Conservation (phyloP, 768 basidiomycete species). For the Fistulinella prunicolor region DNA sequence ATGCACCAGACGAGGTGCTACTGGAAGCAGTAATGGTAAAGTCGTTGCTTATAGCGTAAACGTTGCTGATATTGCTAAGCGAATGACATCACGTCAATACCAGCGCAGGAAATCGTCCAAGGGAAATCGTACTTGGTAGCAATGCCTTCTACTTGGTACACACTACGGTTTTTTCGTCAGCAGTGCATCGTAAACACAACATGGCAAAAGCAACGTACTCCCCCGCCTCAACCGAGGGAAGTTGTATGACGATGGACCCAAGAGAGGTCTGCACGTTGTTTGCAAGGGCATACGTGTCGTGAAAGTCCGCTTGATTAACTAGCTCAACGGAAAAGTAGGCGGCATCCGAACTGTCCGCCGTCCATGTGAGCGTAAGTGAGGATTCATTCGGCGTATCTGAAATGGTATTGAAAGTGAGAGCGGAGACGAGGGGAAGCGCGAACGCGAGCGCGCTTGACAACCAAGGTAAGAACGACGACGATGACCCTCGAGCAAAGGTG, state of each 20-base stretch:
- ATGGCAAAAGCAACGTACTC: slow-evolving; percentile 30
- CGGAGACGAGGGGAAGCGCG: slow-evolving; percentile 44
- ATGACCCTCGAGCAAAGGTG: rapidly evolving
- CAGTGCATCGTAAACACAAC: too few relatives aligned
- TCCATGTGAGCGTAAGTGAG: slow-evolving; percentile 47
- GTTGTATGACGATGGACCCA: slow-evolving; percentile 34
- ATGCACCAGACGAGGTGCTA: not conserved
- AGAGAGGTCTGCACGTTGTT: slow-evolving; percentile 46
- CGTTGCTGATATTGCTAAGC: slow-evolving; percentile 41
- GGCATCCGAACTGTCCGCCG: slow-evolving; percentile 40
- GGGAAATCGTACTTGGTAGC: slow-evolving; percentile 34
- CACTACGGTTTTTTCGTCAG: too few relatives aligned
- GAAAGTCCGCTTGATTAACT: slow-evolving; percentile 45
- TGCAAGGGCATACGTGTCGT: slow-evolving; percentile 52
- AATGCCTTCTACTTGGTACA: slow-evolving; percentile 51
- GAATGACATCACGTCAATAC: not conserved
- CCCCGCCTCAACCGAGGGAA: slow-evolving; percentile 48
- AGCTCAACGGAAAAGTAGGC: slow-evolving; percentile 45
- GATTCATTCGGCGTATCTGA: slow-evolving; percentile 32
- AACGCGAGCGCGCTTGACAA: slow-evolving; percentile 39
- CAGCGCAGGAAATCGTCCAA: not conserved
- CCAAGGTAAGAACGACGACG: not conserved
- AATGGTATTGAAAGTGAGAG: slow-evolving; percentile 42
- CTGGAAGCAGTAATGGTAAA: slow-evolving; percentile 41
- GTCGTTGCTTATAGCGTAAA: slow-evolving; percentile 37